Evolutionary conservation across 805 yeast species (phyloP), one percentile per base, ranked within the genome.

Genomic region (Cyberlindnera veronae): DNA sequence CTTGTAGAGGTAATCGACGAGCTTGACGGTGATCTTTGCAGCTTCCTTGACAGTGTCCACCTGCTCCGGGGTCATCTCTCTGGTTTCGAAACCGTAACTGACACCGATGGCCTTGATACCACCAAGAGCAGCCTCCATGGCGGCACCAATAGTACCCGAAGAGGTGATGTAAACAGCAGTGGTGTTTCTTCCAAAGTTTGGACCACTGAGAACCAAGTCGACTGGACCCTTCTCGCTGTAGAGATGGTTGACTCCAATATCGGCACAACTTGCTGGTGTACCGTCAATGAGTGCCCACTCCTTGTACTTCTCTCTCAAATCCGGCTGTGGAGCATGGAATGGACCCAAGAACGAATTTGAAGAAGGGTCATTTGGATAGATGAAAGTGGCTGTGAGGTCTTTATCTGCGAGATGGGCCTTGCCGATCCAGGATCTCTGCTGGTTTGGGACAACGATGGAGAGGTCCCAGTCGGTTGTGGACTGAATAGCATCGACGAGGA

Each of bases 111-210:
- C 68, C 49, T 71, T 80, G 13, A 63, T 65, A 0, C 81, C 82
- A 16, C 72, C 59, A 30, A 90, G 76, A 2, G 84, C 85, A 2
- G 90, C 95, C 64, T 93, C 99, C 88, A 90, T 76, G 1, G 97
- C 93, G 4, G 96, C 98, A 19, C 99, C 99, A 14, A 93, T 82
- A 2, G 99, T 93, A 12, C 99, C 99, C 51, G 95, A 82, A 5
- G 96, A 79, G 53, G 93, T 73, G 40, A 89, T 84, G 61, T 89
- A 93, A 32, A 91, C 76, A 6, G 95, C 88, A 18, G 91, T 79
- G 2, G 96, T 81, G 62, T 93, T 93, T 57, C 96, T 78, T 17
- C 99, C 99, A 50, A 84, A 91, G 59, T 93, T 93, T 7, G 99
- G 99, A 1, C 99, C 99, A 40, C 95, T 84, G 17, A 93, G 61